phyloP scores from a whole-genome alignment of 2,329 filamentous ascomycete species.

The Trichoderma atrobrunneum region DNA sequence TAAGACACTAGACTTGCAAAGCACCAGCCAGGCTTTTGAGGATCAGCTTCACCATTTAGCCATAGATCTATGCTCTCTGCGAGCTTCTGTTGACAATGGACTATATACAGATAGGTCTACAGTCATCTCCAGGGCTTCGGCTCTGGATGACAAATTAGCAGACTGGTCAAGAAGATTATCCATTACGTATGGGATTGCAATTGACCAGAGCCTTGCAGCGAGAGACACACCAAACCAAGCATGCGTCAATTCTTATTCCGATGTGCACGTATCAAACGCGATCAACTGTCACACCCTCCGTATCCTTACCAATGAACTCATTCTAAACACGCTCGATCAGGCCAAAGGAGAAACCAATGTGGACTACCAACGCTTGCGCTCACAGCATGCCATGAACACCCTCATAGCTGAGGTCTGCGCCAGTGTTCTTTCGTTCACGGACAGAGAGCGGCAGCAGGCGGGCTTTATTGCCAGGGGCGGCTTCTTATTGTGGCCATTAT shows the following conservation, averaged over 20 bases:
- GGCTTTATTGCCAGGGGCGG: neutral
- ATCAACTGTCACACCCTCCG: neutral
- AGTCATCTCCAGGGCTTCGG: neutral
- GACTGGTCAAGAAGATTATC: neutral
- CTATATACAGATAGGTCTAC: neutral
- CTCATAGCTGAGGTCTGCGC: neutral
- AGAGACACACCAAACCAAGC: neutral
- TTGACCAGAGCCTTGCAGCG: neutral
- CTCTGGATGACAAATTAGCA: neutral
- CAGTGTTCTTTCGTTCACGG: neutral
- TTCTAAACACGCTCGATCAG: neutral
- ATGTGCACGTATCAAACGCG: neutral
- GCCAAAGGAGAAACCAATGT: neutral
- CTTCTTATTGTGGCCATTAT: neutral
- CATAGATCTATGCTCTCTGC: neutral
- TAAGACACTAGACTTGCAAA: neutral
- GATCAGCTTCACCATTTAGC: neutral
- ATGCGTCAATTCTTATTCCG: neutral
- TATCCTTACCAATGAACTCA: neutral
- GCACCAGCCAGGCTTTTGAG: neutral
- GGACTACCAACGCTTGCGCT: neutral
- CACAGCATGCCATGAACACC: neutral
- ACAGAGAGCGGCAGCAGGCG: neutral
- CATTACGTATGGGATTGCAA: neutral
- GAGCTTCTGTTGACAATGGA: neutral